Evolutionary conservation across 768 basidiomycete species (phyloP).

Genomic region (Gelatoporia subvermispora): DNA sequence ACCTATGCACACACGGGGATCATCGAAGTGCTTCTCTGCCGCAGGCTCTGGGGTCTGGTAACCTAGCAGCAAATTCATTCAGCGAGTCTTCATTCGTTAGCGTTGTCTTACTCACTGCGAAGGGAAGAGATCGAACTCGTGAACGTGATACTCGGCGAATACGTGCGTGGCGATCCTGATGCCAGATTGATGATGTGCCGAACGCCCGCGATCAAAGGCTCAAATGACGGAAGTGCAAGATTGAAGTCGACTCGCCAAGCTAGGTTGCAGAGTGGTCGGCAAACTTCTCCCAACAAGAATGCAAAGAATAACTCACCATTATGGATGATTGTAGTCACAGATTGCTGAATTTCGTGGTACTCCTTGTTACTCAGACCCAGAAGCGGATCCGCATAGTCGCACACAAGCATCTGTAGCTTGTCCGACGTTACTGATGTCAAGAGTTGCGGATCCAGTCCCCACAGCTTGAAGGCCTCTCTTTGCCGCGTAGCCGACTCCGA

Average conservation of each 20-base stretch:
- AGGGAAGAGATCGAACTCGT: constrained; percentile 8
- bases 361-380: constrained; percentile 14
- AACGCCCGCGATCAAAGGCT: constrained; percentile 27
- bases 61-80: neutral
- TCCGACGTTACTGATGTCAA: constrained; percentile 6
- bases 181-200: constrained; percentile 11
- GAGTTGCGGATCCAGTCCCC: constrained; percentile 10
- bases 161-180: neutral
- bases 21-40: constrained; percentile 3
- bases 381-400: constrained; percentile 12
- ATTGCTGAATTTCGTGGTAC: constrained; percentile 11
- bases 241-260: constrained; percentile 43
- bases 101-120: constrained; percentile 1
- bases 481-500: constrained; percentile 7
- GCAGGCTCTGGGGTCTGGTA: neutral
- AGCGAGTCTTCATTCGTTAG: neutral
- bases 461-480: constrained; percentile 9
- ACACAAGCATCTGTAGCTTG: constrained; percentile 13
- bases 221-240: constrained; percentile 31
- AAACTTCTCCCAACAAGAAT: constrained; percentile 4
- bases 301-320: neutral
- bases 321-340: neutral
- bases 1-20: constrained; percentile 30
- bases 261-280: constrained; percentile 25
- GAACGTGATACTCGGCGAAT: constrained; percentile 19